Evolutionary conservation across 2,329 filamentous ascomycete genomes (phyloP).

Genomic region (Cladorrhinum sp.): DNA sequence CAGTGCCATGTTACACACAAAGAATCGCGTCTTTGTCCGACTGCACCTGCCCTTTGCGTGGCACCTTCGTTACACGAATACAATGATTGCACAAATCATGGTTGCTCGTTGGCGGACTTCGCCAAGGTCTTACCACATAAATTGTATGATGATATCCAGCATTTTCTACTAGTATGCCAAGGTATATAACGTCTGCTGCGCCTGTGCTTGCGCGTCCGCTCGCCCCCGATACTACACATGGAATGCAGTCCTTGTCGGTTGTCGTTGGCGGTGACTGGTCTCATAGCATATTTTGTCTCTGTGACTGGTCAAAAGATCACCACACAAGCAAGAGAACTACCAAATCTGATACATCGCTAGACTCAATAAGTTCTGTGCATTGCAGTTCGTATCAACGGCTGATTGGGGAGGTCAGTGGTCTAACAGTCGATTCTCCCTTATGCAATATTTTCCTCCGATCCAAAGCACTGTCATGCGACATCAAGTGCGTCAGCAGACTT

Average conservation of each 20-base stretch:
- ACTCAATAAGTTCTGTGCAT: not conserved
- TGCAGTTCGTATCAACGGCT: not conserved
- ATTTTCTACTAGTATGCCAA: not conserved
- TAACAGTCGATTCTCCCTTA: not conserved
- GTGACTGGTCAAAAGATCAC: not conserved
- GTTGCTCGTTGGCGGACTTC: not conserved
- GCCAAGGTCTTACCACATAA: not conserved
- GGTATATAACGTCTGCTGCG: not conserved
- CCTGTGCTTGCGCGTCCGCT: not conserved
- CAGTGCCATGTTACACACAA: conserved; percentile 5
- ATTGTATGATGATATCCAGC: not conserved
- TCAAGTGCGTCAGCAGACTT: not conserved
- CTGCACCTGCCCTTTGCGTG: not conserved
- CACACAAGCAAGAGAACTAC: not conserved
- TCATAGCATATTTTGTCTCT: not conserved
- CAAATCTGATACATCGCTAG: not conserved
- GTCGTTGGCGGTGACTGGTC: not conserved
- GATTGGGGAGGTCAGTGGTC: not conserved
- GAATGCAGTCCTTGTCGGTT: not conserved
- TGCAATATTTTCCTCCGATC: not conserved
- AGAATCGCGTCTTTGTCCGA: not conserved
- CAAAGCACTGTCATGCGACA: not conserved
- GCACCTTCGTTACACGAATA: not conserved
- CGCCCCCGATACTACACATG: not conserved
- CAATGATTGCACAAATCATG: not conserved